Base-by-base conservation (phyloP, 805 yeast species). In the Wickerhamiella spandovensis region DNA sequence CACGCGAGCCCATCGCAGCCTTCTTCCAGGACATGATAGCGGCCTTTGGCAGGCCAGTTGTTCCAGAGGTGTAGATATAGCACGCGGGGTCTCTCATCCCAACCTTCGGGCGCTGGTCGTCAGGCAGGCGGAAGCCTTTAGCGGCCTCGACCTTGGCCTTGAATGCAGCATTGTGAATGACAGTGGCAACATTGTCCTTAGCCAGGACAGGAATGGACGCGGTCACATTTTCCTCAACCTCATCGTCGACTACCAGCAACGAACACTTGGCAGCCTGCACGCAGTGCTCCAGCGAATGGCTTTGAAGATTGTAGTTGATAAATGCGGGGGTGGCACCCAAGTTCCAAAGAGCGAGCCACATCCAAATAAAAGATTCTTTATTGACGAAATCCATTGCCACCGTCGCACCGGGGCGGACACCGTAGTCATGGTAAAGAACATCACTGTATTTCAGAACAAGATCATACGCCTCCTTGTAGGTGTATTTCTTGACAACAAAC, bases 1-100 rank as follows among this genome's bases (percentile, higher is more conserved):
- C 62, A 1, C 73, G 66, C 1, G 86, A 69, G 1, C 95, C 95
- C 70, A 83, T 71, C 45, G 73, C 75, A 6, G 84, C 76, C 65
- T 88, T 89, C 59, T 87, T 74, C 96, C 96, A 88, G 4, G 92
- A 81, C 80, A 89, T 81, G 50, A 84, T 82, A 1, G 95, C 97
- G 5, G 96, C 84, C 65, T 89, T 89, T 15, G 97, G 97, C 54
- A 89, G 68, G 0, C 97, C 97, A 0, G 97, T 86, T 6, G 97
- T 90, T 39, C 97, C 97, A 0, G 95, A 84, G 0, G 97, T 89
- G 65, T 82, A 89, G 48, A 89, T 85, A 56, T 85, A 73, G 56
- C 81, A 75, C 20, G 84, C 81, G 3, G 90, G 75, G 50, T 78
- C 75, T 56, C 71, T 76, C 61, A 81, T 82, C 12, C 71, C 65